Evolutionary conservation across 1,284 basidiomycete genomes (phyloP).

Genomic region (Ustilago hordei): DNA sequence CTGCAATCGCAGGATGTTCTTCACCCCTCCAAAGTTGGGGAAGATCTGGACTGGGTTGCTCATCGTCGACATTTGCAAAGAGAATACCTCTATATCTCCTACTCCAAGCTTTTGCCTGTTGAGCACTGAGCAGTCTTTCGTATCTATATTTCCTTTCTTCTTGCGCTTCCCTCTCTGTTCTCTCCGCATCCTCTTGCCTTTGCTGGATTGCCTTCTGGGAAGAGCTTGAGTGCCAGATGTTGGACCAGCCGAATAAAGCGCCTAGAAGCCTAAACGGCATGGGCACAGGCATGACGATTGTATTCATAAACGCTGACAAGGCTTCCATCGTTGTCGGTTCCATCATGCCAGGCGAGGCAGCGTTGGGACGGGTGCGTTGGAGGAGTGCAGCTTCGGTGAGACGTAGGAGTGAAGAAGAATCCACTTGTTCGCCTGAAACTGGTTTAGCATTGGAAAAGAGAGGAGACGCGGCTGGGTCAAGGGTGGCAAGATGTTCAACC

Average conservation of each 20-base stretch:
- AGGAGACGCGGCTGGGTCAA: constrained; percentile 29
- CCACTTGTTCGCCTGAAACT: constrained; percentile 29
- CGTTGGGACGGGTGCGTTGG: constrained; percentile 24
- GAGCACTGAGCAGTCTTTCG: constrained; percentile 44
- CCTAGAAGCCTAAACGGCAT: constrained; percentile 47
- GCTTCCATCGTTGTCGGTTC: constrained; percentile 53
- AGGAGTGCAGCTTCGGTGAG: constrained; percentile 46
- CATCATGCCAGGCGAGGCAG: constrained; percentile 26
- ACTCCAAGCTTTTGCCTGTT: constrained; percentile 55
- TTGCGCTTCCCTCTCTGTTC: constrained; percentile 20
- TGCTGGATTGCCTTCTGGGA: background rate
- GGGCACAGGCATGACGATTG: constrained; percentile 53
- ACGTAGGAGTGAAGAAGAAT: constrained; percentile 6
- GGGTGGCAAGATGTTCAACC: constrained; percentile 3
- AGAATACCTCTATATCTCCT: constrained; percentile 42
- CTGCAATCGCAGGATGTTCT: constrained; percentile 51
- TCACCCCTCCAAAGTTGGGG: constrained; percentile 49
- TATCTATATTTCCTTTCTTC: constrained; percentile 43
- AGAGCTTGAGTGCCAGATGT: constrained; percentile 20
- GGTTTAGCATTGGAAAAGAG: constrained; percentile 40
- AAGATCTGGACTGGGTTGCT: constrained; percentile 42
- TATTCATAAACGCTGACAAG: constrained; percentile 46
- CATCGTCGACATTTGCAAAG: constrained; percentile 51
- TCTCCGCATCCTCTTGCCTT: constrained; percentile 2
- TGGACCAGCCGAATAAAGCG: constrained; percentile 43